phyloP scores from a whole-genome alignment of 2,329 filamentous ascomycete genomes.

The Venturiaceae sp. region DNA sequence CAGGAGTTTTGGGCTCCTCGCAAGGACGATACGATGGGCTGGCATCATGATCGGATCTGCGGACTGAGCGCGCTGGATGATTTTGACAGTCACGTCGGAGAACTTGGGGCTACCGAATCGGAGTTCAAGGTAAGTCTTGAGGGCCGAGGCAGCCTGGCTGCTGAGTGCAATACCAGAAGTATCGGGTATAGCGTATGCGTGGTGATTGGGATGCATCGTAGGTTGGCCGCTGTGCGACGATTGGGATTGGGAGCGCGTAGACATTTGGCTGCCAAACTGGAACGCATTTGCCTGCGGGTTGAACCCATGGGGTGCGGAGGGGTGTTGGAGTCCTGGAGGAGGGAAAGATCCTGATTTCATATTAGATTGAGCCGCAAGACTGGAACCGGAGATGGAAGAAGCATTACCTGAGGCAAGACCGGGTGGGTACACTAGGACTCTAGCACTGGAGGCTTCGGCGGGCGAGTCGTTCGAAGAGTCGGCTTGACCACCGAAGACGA shows the following conservation, averaged over 20 bases:
- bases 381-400: too few relatives aligned
- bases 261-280: background rate
- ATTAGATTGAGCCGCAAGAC: background rate
- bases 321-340: background rate
- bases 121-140: slow-evolving; percentile 18
- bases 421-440: background rate
- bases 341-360: background rate
- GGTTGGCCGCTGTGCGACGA: background rate
- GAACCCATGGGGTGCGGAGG: background rate
- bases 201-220: background rate
- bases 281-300: slow-evolving; percentile 2
- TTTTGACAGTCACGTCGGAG: slow-evolving; percentile 21
- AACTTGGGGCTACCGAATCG: slow-evolving; percentile 18
- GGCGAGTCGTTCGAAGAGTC: background rate
- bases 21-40: background rate
- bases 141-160: background rate
- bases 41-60: background rate
- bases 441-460: background rate
- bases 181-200: background rate
- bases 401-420: background rate
- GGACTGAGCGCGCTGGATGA: slow-evolving; percentile 8
- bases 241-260: background rate
- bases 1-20: background rate
- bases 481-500: background rate
- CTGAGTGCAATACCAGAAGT: background rate